Percentiles rank a stretch among this genome's conserved stretches.
phyloP scores from a whole-genome alignment of 2,329 filamentous ascomycete species.

The Clarireedia homoeocarpa region DNA sequence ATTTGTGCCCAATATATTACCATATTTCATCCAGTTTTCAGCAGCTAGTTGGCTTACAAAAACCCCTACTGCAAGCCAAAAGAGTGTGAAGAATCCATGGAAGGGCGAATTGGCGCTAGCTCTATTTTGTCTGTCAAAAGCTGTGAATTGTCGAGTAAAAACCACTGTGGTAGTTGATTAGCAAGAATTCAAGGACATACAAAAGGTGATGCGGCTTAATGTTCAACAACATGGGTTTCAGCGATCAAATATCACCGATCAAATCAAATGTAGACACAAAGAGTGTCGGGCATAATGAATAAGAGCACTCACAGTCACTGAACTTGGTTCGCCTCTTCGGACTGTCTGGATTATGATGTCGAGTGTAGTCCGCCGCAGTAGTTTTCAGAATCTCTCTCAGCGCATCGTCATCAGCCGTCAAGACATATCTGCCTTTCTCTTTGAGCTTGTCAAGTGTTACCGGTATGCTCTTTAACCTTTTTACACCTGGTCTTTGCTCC shows the following conservation, averaged over 20 bases:
- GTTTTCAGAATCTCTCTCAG: conserved; percentile 22
- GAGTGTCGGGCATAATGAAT: neutral
- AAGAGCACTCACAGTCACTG: conserved; percentile 32
- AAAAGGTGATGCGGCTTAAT: neutral
- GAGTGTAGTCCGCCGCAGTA: conserved; percentile 19
- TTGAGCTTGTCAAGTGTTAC: conserved; percentile 25
- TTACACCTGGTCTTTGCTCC: conserved; percentile 4
- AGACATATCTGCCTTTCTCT: conserved; percentile 23
- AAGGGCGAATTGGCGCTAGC: conserved; percentile 60
- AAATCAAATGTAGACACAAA: neutral
- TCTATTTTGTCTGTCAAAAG: conserved; percentile 67
- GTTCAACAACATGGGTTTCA: no score
- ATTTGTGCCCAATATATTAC: conserved; percentile 60
- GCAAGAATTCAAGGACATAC: neutral
- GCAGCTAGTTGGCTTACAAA: conserved; percentile 59
- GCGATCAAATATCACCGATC: neutral
- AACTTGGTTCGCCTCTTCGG: conserved; percentile 30
- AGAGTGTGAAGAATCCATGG: conserved; percentile 71
- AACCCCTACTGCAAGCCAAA: conserved; percentile 64
- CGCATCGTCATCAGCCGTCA: conserved; percentile 24
- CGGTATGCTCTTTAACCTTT: conserved; percentile 23
- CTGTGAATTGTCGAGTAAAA: conserved; percentile 65
- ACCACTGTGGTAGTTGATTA: conserved; percentile 37
- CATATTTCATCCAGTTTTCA: conserved; percentile 61
- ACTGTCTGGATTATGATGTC: conserved; percentile 20